These are phyloP conservation scores for Beta lomatogona DNA, from an alignment of 179 eudicot genomes.

Conservation along the genomic window DNA sequence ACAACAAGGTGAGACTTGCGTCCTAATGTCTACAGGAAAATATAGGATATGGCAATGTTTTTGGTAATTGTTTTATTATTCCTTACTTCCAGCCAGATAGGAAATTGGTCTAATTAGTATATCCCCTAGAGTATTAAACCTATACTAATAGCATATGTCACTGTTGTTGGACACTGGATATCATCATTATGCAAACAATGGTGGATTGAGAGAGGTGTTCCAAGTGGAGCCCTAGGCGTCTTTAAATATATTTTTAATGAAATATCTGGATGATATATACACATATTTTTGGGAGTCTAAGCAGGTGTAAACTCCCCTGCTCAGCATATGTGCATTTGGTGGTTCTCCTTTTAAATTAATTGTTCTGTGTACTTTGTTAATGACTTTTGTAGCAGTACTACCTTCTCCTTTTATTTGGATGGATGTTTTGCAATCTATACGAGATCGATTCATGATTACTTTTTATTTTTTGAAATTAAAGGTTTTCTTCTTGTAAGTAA, in stretches of 20 bases:
- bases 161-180: background rate
- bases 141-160: background rate
- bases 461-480: too few relatives aligned
- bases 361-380: too few relatives aligned
- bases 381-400: too few relatives aligned
- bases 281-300: background rate
- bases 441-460: too few relatives aligned
- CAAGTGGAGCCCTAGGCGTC: too few relatives aligned
- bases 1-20: slow-evolving; percentile 74
- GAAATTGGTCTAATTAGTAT: background rate
- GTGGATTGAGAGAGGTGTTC: background rate
- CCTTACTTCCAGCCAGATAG: background rate
- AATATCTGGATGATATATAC: too few relatives aligned
- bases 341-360: too few relatives aligned
- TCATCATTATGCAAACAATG: background rate
- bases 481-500: too few relatives aligned
- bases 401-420: too few relatives aligned
- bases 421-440: too few relatives aligned
- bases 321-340: background rate
- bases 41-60: background rate
- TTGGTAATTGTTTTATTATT: background rate
- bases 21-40: background rate
- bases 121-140: background rate
- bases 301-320: background rate
- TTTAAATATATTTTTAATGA: background rate